Evolutionary conservation across 306 rosid genomes (phyloP).

Genomic region (Hylodesmum podocarpum): DNA sequence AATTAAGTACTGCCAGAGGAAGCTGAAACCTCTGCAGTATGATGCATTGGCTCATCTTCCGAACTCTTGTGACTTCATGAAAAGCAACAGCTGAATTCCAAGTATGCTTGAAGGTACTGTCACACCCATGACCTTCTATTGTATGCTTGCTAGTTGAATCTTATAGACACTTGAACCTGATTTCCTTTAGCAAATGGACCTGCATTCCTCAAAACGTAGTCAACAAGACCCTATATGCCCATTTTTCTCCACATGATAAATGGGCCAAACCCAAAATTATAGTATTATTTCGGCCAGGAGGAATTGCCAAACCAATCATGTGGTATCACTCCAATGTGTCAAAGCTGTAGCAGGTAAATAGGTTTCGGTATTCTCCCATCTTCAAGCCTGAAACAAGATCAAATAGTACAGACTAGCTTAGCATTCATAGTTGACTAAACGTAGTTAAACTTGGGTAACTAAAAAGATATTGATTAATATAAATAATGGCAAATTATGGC

Average conservation of each 20-base stretch:
- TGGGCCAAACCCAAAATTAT: not conserved
- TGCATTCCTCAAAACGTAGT: not conserved
- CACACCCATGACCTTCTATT: constrained; percentile 53
- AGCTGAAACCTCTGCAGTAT: constrained; percentile 62
- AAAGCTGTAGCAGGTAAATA: not conserved
- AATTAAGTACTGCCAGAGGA: not conserved
- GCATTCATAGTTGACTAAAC: not conserved
- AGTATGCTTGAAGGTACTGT: constrained; percentile 73
- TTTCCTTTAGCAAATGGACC: not conserved
- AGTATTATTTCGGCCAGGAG: not conserved
- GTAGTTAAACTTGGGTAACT: not conserved
- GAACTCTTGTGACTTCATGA: constrained; percentile 46
- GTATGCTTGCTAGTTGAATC: constrained; percentile 42
- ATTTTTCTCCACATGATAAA: not conserved
- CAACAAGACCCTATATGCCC: not conserved
- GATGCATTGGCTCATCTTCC: constrained; percentile 84
- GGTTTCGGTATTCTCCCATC: not conserved
- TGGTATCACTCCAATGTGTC: not conserved
- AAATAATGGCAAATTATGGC: not conserved
- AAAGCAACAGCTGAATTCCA: constrained; percentile 70
- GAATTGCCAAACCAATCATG: not conserved
- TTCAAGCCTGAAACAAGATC: not conserved
- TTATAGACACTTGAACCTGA: not conserved
- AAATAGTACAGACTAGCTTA: not conserved
- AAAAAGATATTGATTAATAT: not conserved